These are phyloP conservation scores for Cryptococcus sp. DNA, from an alignment of 1,284 basidiomycete species.

Conservation along the genomic window DNA sequence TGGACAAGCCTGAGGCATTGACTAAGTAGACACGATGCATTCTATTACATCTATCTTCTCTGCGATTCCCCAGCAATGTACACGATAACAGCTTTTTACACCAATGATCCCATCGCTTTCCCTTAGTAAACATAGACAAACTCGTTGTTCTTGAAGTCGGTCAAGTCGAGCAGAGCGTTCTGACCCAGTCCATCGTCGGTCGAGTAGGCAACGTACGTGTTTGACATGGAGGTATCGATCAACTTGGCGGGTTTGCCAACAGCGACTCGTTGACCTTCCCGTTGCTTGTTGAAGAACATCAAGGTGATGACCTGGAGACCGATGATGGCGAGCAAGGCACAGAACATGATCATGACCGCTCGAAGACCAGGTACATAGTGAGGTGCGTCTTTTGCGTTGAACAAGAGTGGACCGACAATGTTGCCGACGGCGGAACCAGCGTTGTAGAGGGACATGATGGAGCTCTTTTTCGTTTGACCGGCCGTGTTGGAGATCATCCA, in stretches of 20 bases:
- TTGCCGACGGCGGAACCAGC: constrained; percentile 28
- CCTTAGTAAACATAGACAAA: constrained; percentile 24
- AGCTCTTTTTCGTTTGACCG: constrained; percentile 47
- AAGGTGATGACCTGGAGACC: constrained; percentile 32
- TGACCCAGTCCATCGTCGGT: constrained; percentile 9
- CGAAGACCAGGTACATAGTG: constrained; percentile 40
- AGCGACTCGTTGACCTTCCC: constrained; percentile 39
- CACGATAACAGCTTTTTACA: background rate
- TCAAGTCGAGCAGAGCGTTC: constrained; percentile 18
- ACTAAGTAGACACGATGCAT: background rate
- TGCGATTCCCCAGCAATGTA: too few species aligned
- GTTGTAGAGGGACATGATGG: constrained; percentile 34
- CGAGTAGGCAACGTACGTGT: constrained; percentile 30
- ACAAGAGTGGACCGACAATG: constrained; percentile 34
- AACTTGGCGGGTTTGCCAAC: constrained; percentile 40
- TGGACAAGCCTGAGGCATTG: background rate
- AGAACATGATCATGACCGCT: constrained; percentile 40
- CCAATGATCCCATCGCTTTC: background rate
- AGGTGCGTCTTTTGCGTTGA: constrained; percentile 40
- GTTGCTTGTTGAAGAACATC: constrained; percentile 35
- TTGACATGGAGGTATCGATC: constrained; percentile 39
- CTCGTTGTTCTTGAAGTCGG: constrained; percentile 40
- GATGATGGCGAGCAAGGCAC: constrained; percentile 30
- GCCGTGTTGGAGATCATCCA: constrained; percentile 48
- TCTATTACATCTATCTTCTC: background rate